Evolutionary conservation across 176 grass and related monocot species (phyloP), one percentile per base, ranked within the genome.

Genomic region (Saccharum spontaneum): DNA sequence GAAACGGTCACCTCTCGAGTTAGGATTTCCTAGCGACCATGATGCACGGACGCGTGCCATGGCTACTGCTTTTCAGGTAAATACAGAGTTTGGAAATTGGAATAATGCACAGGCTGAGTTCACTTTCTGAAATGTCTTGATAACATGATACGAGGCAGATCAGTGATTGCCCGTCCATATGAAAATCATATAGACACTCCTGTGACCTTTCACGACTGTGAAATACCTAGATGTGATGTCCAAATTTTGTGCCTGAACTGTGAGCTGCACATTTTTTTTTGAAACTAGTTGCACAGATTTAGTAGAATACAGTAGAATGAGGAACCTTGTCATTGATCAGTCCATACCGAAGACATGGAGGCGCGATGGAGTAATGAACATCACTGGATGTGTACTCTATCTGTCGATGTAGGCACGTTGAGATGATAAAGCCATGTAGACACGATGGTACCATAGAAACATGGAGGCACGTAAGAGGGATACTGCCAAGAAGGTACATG

Each of bases 1-100:
- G 44, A 91, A 14, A 89, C 73, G 0, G 68, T 95, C 5, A 72
- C 59, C 1, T 90, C 89, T n/a, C 20, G 83, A 12, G 85, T 90
- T 52, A 90, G 69, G 45, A 90, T 98, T 49, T 40, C 88, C 4
- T 17, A 71, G 23, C 17, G 18, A n/a, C 20, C 41, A n/a, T 81
- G 67, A 82, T 64, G 0, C 6, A 0, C 4, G 0, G 1, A 3
- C 5, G 43, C 0, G 5, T 66, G 11, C 30, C 48, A 49, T 78
- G 68, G 41, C 33, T 78, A 23, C 16, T 17, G 2, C 10, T 67
- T 63, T 88, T 69, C 13, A 61, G 15, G 22, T 26, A 26, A 11
- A 31, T 31, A 22, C 12, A 45, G 6, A 77, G 40, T 85, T 80
- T 64, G 3, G 28, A 28, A 28, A 28, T 28, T 28, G 6, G 31